Conservation (phyloP, 331 rosid genomes). For the Malus hybrid region DNA sequence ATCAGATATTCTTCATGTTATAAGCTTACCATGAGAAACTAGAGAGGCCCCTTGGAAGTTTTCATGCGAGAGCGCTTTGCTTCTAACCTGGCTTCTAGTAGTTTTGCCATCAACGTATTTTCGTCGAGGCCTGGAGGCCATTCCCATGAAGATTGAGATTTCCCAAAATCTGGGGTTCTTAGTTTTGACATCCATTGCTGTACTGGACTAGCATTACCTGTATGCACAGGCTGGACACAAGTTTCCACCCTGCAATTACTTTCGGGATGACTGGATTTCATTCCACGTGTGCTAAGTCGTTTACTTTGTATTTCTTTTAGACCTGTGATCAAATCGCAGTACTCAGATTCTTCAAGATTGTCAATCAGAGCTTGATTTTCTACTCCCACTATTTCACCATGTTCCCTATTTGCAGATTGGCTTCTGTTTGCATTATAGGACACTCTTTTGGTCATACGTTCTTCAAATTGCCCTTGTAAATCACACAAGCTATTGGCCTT, state of each 20-base stretch:
- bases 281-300: conserved; percentile 5
- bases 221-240: conserved; percentile 21
- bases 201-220: conserved; percentile 32
- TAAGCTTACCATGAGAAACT: conserved; percentile 1
- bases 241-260: conserved; percentile 35
- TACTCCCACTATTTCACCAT: conserved; percentile 15
- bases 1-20: neutral
- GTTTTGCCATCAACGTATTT: conserved; percentile 74
- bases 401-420: conserved; percentile 19
- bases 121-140: conserved; percentile 62
- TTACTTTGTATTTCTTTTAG: conserved; percentile 18
- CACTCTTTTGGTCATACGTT: conserved; percentile 17
- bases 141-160: conserved; percentile 31
- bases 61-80: conserved; percentile 35
- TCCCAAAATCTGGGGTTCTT: conserved; percentile 27
- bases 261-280: conserved; percentile 27
- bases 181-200: conserved; percentile 43
- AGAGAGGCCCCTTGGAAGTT: conserved; percentile 22
- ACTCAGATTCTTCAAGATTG: conserved; percentile 12
- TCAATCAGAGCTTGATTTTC: conserved; percentile 9
- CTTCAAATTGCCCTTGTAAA: conserved; percentile 13
- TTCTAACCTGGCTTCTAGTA: conserved; percentile 81
- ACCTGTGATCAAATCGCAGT: conserved; percentile 14
- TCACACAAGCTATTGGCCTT: conserved; percentile 2
- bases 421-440: conserved; percentile 24